A percentile compares a stretch with the other conserved stretches of the same genome.
phyloP scores from a whole-genome alignment of 495 filamentous ascomycete species.

The Lasiosphaeris hirsuta region DNA sequence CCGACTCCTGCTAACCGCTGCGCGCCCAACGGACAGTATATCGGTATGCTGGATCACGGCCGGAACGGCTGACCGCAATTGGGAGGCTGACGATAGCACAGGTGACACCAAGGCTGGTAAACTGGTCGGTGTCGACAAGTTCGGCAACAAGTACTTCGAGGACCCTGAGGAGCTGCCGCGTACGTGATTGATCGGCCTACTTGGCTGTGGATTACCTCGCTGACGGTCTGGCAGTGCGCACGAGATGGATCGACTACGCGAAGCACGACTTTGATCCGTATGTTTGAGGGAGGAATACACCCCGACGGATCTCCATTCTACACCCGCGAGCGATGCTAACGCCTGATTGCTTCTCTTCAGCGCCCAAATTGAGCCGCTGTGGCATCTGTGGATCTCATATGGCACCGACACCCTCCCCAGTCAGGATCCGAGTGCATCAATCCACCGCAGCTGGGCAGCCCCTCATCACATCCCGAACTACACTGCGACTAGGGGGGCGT shows the following conservation, averaged over 20 bases:
- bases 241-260: constrained; percentile 97
- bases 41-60: constrained; percentile 46
- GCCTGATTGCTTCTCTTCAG: constrained; percentile 30
- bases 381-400: constrained; percentile 98
- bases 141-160: constrained; percentile 97
- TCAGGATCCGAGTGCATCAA: constrained; percentile 66
- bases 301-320: neutral
- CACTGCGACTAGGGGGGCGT: constrained; percentile 73
- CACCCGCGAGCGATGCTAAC: neutral
- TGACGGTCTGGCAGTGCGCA: constrained; percentile 63
- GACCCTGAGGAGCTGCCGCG: constrained; percentile 92
- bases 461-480: constrained; percentile 67
- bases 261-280: constrained; percentile 81
- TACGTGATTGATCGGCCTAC: constrained; percentile 41
- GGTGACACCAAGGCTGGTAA: constrained; percentile 96
- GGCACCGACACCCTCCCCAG: constrained; percentile 82
- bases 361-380: constrained; percentile 89
- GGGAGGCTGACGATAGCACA: constrained; percentile 41
- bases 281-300: constrained; percentile 16
- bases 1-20: constrained; percentile 23
- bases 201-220: neutral
- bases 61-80: neutral
- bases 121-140: constrained; percentile 80
- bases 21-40: constrained; percentile 51
- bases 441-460: constrained; percentile 69